Evolutionary conservation across 75 land plant species (phyloP).

Genomic region (Ceratopteris richardii): DNA sequence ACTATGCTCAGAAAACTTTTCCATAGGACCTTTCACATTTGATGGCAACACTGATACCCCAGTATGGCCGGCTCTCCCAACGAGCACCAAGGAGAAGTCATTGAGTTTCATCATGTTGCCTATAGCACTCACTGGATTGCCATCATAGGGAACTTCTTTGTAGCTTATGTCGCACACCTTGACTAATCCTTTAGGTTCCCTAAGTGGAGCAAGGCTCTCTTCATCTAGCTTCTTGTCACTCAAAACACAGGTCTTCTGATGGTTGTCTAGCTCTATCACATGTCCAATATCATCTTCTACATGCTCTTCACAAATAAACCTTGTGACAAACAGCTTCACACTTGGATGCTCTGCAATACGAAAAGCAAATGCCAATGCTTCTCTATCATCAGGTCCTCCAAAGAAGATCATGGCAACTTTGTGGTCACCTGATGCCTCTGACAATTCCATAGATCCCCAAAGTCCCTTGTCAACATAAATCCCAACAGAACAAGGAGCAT

Average conservation of each 20-base stretch:
- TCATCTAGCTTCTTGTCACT: constrained; percentile 43
- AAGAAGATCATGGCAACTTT: constrained; percentile 34
- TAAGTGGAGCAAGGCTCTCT: constrained; percentile 15
- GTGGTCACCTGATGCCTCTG: constrained; percentile 10
- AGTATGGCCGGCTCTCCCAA: not conserved
- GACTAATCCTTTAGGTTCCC: not conserved
- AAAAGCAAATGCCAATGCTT: constrained; percentile 25
- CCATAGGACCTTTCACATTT: too few species aligned
- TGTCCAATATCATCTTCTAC: not conserved
- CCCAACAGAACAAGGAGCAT: constrained; percentile 61
- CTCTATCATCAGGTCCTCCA: constrained; percentile 51
- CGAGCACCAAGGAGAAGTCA: not conserved
- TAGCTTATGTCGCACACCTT: not conserved
- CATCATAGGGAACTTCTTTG: not conserved
- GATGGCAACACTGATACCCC: too few species aligned
- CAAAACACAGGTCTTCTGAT: not conserved
- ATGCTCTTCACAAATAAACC: constrained; percentile 2
- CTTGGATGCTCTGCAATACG: constrained; percentile 32
- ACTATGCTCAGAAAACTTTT: not conserved
- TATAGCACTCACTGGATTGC: not conserved
- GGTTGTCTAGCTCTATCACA: not conserved
- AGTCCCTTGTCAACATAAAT: constrained; percentile 5
- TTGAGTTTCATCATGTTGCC: not conserved
- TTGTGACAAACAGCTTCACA: constrained; percentile 20
- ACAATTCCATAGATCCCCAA: constrained; percentile 16